phyloP scores from a whole-genome alignment of 345 rosid genomes.

The Syzygium grande region DNA sequence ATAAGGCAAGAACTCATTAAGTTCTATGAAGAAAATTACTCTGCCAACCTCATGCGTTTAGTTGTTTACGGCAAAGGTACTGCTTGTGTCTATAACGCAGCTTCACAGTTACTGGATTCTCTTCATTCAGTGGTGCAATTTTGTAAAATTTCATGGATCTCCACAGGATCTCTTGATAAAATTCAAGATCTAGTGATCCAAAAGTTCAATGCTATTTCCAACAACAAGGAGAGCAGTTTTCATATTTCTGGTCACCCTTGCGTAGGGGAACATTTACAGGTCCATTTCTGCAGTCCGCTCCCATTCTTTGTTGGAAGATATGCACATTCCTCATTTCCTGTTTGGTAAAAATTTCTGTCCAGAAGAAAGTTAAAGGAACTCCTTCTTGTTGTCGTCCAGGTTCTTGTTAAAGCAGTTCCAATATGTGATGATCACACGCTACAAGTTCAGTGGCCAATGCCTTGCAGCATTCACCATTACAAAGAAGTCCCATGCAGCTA shows the following conservation, averaged over 20 bases:
- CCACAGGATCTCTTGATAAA: constrained; percentile 65
- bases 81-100: not conserved
- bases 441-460: constrained; percentile 65
- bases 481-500: constrained; percentile 68
- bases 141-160: constrained; percentile 13
- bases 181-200: constrained; percentile 52
- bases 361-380: not conserved
- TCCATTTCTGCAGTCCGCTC: constrained; percentile 1
- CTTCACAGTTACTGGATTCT: not conserved
- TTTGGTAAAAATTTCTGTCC: not conserved
- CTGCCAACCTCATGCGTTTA: constrained; percentile 83
- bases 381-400: constrained; percentile 20
- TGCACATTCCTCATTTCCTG: not conserved
- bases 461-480: constrained; percentile 67
- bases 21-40: constrained; percentile 73
- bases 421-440: constrained; percentile 69
- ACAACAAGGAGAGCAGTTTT: constrained; percentile 28
- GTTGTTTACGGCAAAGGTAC: constrained; percentile 78
- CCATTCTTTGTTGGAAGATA: not conserved
- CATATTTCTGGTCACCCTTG: constrained; percentile 72
- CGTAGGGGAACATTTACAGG: constrained; percentile 67
- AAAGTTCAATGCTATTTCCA: constrained; percentile 55
- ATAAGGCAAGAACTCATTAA: constrained; percentile 70
- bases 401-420: constrained; percentile 72
- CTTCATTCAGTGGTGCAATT: not conserved